A percentile compares a stretch with the other conserved stretches of the same genome.
phyloP scores from a whole-genome alignment of 140 eudicot species.

The Anethum foeniculum region DNA sequence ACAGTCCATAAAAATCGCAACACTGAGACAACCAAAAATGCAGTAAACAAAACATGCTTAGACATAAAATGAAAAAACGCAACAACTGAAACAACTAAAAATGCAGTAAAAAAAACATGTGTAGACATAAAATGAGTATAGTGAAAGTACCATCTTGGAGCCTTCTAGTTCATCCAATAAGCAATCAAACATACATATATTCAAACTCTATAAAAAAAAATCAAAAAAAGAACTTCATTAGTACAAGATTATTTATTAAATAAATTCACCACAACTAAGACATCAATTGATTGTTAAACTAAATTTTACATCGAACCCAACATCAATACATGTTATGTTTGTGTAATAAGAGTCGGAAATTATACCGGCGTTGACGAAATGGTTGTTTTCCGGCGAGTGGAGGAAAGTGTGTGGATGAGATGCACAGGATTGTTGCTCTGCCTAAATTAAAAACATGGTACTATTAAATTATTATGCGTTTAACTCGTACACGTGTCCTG shows the following conservation, averaged over 20 bases:
- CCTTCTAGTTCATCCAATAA: slow-evolving; percentile 6
- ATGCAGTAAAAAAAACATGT: background rate
- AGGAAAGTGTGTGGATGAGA: slow-evolving; percentile 3
- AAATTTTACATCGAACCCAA: background rate
- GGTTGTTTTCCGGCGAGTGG: background rate
- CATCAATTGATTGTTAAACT: background rate
- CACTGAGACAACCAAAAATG: background rate
- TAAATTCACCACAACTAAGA: background rate
- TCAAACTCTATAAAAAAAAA: background rate
- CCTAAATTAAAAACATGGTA: background rate
- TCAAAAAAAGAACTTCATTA: background rate
- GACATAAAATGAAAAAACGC: background rate
- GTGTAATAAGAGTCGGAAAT: background rate
- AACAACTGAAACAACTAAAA: background rate
- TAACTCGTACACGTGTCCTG: background rate
- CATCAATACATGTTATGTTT: background rate
- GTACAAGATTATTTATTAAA: background rate
- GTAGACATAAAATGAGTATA: background rate
- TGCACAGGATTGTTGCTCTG: background rate
- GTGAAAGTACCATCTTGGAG: slow-evolving; percentile 4
- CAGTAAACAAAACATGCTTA: background rate
- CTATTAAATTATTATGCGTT: background rate
- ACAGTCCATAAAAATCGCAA: background rate
- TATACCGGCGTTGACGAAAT: background rate
- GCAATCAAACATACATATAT: background rate